Evolutionary conservation across 257 asterid genomes (phyloP), one percentile per base, ranked within the genome.

Genomic region (Fraxinus pennsylvanica): DNA sequence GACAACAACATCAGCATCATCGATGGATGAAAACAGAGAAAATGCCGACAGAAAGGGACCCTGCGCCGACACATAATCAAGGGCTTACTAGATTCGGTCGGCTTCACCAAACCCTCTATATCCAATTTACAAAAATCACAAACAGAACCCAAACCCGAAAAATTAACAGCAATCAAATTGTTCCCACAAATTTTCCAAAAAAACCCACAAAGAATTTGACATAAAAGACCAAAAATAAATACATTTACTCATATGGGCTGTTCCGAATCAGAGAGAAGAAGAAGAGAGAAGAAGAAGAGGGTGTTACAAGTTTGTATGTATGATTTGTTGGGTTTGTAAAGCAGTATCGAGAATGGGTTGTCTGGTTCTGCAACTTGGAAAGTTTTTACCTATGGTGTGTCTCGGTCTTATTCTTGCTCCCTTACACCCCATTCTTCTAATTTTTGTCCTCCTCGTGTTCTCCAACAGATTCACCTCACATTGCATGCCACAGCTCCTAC

Each of bases 11-110:
- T 75, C 65, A 76, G 54, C 68, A 71, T 68, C 45, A 71, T 67
- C 22, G 74, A 41, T 30, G 78, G 73, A 80, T 30, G 29, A 66
- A 81, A 81, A 81, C 66, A 78, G 79, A 83, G 83, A 79, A 70
- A 82, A 83, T 83, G 86, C 89, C 83, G 87, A 90, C 89, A 88
- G 91, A 88, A 88, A 86, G 86, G 70, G 89, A 81, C 88, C 86
- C 76, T 81, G 82, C 90, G 88, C 95, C 95, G 89, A 90, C 90
- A 89, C 68, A 76, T 59, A 74, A 77, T 59, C 68, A 59, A 3
- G 68, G 68, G 68, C 25, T 59, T 22, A 59, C 22, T 59, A 65
- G 36, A 33, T 33, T 33, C 36, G 36, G 36, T 33, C 36, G 36
- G 36, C 76, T 43, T 73, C 79, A 78, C 74, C 80, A 75, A 78